phyloP scores from a whole-genome alignment of 78 protist species.

The Dictyostelium brefeldianum region DNA sequence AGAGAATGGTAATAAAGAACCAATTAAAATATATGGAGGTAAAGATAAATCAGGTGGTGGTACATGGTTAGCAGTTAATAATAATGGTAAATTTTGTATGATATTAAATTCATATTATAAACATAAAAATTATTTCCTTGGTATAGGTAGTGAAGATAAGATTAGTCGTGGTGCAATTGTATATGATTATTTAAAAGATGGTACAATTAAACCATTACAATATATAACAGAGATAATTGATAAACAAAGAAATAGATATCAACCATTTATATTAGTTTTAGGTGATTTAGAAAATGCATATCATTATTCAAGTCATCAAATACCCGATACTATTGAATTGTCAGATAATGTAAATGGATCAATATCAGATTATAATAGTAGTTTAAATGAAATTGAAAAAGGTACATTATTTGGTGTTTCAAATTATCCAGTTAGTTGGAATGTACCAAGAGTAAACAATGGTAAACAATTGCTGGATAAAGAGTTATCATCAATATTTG shows the following conservation, averaged over 20 bases:
- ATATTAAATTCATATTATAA: slow-evolving; percentile 10
- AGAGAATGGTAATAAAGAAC: neutral
- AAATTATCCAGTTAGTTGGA: neutral
- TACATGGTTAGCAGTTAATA: slow-evolving; percentile 31
- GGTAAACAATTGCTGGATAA: neutral
- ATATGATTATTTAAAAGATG: neutral
- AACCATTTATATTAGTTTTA: neutral
- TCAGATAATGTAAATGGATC: neutral
- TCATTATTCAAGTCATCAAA: neutral
- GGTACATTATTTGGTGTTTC: slow-evolving; percentile 23
- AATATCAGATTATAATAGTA: neutral
- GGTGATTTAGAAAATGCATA: neutral
- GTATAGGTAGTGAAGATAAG: neutral
- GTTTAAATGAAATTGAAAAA: neutral
- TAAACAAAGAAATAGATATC: slow-evolving; percentile 4
- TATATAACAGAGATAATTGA: neutral
- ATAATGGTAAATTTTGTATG: slow-evolving; percentile 18
- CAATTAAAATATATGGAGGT: slow-evolving; percentile 26
- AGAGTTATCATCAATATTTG: neutral
- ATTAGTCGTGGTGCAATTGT: neutral
- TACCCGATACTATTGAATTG: neutral
- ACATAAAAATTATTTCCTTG: neutral
- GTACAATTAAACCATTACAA: neutral
- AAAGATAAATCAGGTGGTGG: slow-evolving; percentile 15
- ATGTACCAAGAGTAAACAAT: neutral